Evolutionary conservation across 2,329 filamentous ascomycete genomes (phyloP).

Genomic region (Pseudocercospora vitis): DNA sequence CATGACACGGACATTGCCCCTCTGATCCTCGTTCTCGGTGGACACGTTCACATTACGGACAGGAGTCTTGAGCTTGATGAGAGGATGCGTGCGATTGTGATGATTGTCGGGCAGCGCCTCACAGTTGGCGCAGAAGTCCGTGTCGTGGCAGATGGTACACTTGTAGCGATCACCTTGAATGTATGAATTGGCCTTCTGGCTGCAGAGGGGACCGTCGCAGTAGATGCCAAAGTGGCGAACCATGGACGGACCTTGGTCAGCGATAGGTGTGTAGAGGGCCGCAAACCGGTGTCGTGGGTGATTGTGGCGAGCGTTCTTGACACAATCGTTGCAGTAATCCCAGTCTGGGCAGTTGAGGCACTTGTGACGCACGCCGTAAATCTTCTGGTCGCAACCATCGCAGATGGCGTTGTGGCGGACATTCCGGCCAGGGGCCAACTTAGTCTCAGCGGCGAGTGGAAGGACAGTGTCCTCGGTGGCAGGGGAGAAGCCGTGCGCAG

Average conservation of each 20-base stretch:
- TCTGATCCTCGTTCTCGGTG: constrained; percentile 74
- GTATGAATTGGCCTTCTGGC: constrained; percentile 55
- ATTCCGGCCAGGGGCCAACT: constrained; percentile 77
- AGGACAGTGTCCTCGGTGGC: constrained; percentile 65
- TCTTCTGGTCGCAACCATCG: constrained; percentile 87
- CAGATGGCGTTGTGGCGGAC: constrained; percentile 84
- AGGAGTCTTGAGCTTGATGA: constrained; percentile 95
- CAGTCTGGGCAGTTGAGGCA: constrained; percentile 96
- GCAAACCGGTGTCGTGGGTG: constrained; percentile 89
- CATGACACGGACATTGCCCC: constrained; percentile 68
- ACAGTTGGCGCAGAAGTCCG: constrained; percentile 91
- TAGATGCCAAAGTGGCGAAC: constrained; percentile 78
- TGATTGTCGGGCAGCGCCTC: constrained; percentile 80
- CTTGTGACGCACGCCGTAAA: constrained; percentile 90
- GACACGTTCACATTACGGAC: constrained; percentile 85
- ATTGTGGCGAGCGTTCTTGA: constrained; percentile 63
- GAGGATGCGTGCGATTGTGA: constrained; percentile 93
- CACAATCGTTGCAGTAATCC: constrained; percentile 85
- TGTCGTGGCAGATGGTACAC: constrained; percentile 92
- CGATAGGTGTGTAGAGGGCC: constrained; percentile 74
- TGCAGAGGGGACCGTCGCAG: constrained; percentile 91
- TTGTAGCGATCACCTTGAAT: constrained; percentile 92
- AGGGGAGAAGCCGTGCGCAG: constrained; percentile 75
- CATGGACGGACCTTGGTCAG: constrained; percentile 44
- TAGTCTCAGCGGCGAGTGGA: constrained; percentile 60